phyloP scores from a whole-genome alignment of 2,329 filamentous ascomycete species.

The Leptographium radiaticola region DNA sequence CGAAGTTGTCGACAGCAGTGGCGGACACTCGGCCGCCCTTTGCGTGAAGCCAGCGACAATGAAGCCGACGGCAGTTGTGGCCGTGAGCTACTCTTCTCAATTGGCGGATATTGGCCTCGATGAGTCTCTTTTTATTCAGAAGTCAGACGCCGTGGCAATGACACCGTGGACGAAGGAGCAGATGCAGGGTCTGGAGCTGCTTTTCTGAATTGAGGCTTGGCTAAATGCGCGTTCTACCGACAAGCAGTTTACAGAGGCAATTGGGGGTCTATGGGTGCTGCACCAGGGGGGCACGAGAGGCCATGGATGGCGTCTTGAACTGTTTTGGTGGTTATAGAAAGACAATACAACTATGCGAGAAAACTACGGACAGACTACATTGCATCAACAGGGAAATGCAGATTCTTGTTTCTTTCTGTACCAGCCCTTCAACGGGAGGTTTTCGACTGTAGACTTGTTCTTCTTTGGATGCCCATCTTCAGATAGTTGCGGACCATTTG shows the following conservation, averaged over 20 bases:
- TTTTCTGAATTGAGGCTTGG: background rate
- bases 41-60: background rate
- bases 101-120: background rate
- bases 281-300: background rate
- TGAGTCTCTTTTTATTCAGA: background rate
- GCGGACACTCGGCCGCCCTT: background rate
- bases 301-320: background rate
- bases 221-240: too few species aligned
- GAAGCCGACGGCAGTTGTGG: background rate
- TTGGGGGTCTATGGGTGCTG: background rate
- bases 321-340: too few species aligned
- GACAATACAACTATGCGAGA: too few species aligned
- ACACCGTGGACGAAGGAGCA: slow-evolving; percentile 6
- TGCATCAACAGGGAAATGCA: too few species aligned
- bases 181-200: slow-evolving; percentile 6
- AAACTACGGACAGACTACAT: too few species aligned
- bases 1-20: background rate
- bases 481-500: slow-evolving; percentile 28
- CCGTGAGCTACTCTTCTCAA: background rate
- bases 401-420: too few species aligned
- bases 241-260: too few species aligned
- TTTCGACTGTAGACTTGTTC: background rate
- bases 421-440: too few species aligned
- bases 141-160: background rate
- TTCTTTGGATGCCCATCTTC: slow-evolving; percentile 11